These are phyloP conservation scores for Prunella vulgaris DNA, from an alignment of 257 asterid genomes.

Conservation along the genomic window DNA sequence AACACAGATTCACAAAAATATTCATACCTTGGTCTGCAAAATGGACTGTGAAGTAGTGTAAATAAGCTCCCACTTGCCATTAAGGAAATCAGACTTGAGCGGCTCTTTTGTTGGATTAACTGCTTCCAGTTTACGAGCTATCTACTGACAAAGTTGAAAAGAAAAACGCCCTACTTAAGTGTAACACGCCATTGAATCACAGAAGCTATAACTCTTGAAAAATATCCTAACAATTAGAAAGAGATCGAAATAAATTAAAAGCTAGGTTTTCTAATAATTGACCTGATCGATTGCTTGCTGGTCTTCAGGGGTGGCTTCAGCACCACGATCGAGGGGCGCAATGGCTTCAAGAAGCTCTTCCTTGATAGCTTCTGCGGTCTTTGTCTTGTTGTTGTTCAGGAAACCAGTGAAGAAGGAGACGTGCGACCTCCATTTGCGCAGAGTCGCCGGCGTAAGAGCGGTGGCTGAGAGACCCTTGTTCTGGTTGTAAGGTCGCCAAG, in stretches of 20 bases:
- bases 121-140: conserved; percentile 63
- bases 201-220: background rate
- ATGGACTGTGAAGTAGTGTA: conserved; percentile 87
- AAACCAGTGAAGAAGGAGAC: conserved; percentile 70
- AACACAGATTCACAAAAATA: conserved; percentile 6
- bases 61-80: conserved; percentile 92
- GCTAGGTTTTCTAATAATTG: background rate
- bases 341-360: conserved; percentile 80
- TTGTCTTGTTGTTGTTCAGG: conserved; percentile 39
- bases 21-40: conserved; percentile 54
- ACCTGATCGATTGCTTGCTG: conserved; percentile 64
- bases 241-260: background rate
- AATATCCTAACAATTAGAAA: background rate
- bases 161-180: background rate
- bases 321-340: conserved; percentile 85
- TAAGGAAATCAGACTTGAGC: conserved; percentile 49
- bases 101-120: conserved; percentile 72
- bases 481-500: conserved; percentile 18
- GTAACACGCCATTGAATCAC: no score
- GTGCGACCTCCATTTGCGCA: conserved; percentile 51
- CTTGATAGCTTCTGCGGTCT: conserved; percentile 52
- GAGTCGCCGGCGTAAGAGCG: conserved; percentile 1
- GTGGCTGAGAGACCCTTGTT: conserved; percentile 6
- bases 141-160: conserved; percentile 26
- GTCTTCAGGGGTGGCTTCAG: conserved; percentile 81